These are phyloP conservation scores for Zygosaccharomyces bailii DNA, from an alignment of 805 yeast genomes.

Conservation along the genomic window DNA sequence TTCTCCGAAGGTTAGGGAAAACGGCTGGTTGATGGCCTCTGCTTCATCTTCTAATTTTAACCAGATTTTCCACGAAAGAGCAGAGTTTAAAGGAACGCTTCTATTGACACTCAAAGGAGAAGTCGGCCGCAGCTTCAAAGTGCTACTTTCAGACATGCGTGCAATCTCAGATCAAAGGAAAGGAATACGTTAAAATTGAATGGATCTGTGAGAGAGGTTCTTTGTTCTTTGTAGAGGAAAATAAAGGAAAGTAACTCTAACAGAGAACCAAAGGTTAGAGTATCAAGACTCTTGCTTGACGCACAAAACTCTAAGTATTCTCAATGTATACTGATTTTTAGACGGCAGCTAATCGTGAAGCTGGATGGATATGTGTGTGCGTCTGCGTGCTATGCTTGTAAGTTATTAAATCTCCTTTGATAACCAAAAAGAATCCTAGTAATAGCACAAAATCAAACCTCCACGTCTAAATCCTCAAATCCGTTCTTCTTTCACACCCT, in stretches of 20 bases:
- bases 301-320: background rate
- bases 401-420: background rate
- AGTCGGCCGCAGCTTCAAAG: slow-evolving; percentile 10
- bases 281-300: background rate
- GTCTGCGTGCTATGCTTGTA: background rate
- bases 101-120: slow-evolving; percentile 13
- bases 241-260: slow-evolving; percentile 7
- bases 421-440: background rate
- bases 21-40: slow-evolving; percentile 43
- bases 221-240: slow-evolving; percentile 4
- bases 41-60: slow-evolving; percentile 20
- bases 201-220: background rate
- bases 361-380: background rate
- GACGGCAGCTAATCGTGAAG: background rate
- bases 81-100: slow-evolving; percentile 10
- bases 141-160: slow-evolving; percentile 7
- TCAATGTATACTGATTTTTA: background rate
- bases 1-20: slow-evolving; percentile 60
- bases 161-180: background rate
- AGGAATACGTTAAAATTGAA: background rate
- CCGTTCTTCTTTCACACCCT: slow-evolving; percentile 6
- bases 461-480: slow-evolving; percentile 3
- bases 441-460: background rate
- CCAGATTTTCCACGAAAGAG: slow-evolving; percentile 26
- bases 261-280: slow-evolving; percentile 1